Base-by-base conservation (phyloP, 306 rosid genomes). In the Biancaea sappan region DNA sequence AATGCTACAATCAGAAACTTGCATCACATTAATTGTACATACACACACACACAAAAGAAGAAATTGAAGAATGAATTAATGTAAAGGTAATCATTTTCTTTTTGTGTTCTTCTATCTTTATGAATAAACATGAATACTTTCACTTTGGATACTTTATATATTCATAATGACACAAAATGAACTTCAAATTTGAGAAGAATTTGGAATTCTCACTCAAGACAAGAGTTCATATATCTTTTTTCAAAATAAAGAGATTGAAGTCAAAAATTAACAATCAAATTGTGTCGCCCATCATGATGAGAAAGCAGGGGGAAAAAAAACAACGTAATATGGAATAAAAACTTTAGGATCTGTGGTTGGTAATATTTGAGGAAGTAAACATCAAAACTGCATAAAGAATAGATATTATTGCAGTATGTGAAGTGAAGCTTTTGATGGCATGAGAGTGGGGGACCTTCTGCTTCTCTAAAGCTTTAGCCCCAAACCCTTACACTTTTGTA, bases 391-490 rank as follows among this genome's bases (percentile, higher is more conserved):
- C 79, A 57, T 60, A 83, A 83, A 69, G 73, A 50, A 41, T 72
- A 34, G 3, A 34, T 34, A 6, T 2, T 34, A 56, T 63, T 51
- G 66, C 66, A 52, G 16, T 80, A n/a, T n/a, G n/a, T n/a, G n/a
- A n/a, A n/a, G 80, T 64, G 86, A 15, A 78, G 83, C 87, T 87
- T 87, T 80, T 73, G 65, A 80, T 80, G 84, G 63, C 65, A 68
- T 61, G 71, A 77, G 83, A 81, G 81, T 69, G 69, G 91, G 91
- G 89, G 88, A 81, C 90, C 90, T 80, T 64, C 84, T 46, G 6
- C 74, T 69, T 52, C 83, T 67, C 8, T 69, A 65, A 82, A 83
- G 73, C 80, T 82, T 62, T 29, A 54, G 54, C 48, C 62, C 77
- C 65, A 43, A 35, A 53, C 66, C 63, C 68, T 81, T 59, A 28